phyloP scores from a whole-genome alignment of 148 eudicot species.

The Vaccinium macrocarpon region DNA sequence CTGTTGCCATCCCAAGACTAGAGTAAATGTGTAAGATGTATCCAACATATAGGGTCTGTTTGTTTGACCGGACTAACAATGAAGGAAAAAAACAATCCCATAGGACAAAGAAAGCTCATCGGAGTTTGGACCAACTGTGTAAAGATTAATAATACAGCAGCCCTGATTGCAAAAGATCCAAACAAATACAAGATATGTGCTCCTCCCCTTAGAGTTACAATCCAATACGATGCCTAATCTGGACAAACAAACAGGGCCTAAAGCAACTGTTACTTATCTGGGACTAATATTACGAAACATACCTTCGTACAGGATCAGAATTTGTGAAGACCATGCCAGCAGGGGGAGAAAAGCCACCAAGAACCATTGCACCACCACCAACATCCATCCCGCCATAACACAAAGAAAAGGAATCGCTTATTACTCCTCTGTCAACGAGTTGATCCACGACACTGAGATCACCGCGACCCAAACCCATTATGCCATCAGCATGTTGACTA shows the following conservation, averaged over 20 bases:
- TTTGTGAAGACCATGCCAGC: slow-evolving; percentile 67
- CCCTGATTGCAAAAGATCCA: not conserved
- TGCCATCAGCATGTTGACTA: slow-evolving; percentile 96
- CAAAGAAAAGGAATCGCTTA: slow-evolving; percentile 80
- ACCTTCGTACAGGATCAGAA: slow-evolving; percentile 92
- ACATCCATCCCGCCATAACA: slow-evolving; percentile 97
- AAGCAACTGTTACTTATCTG: slow-evolving; percentile 18
- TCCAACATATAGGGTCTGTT: slow-evolving; percentile 41
- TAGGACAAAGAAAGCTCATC: not conserved
- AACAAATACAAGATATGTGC: not conserved
- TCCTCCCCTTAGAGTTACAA: not conserved
- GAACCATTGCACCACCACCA: slow-evolving; percentile 99
- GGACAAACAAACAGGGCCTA: not conserved
- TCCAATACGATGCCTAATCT: not conserved
- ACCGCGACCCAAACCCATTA: slow-evolving; percentile 95
- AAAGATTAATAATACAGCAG: not conserved
- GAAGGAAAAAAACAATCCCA: not conserved
- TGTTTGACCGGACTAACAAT: not conserved
- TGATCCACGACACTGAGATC: slow-evolving; percentile 94
- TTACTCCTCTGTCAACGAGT: slow-evolving; percentile 77
- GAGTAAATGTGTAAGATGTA: slow-evolving; percentile 97
- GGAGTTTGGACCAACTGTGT: not conserved
- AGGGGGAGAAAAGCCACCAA: slow-evolving; percentile 78
- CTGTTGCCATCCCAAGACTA: slow-evolving; percentile 97
- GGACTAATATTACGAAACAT: slow-evolving; percentile 32